These are phyloP conservation scores for Rhododendron mucronatum DNA, from an alignment of 148 eudicot genomes.

Conservation along the genomic window DNA sequence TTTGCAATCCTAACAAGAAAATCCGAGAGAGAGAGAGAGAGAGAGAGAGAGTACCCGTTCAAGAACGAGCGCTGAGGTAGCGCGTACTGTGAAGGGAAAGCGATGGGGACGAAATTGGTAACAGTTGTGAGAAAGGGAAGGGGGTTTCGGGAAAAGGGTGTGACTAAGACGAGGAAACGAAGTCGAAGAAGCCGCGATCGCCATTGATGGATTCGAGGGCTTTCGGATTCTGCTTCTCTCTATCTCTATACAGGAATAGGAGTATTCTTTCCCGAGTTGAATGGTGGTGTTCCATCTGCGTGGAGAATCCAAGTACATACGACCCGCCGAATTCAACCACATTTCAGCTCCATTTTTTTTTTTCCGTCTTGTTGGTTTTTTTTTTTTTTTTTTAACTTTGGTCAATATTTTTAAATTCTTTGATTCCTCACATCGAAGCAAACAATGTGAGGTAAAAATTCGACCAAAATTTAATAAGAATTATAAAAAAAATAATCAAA, in stretches of 20 bases:
- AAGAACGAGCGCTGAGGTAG: conserved; percentile 27
- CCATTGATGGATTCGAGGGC: conserved; percentile 8
- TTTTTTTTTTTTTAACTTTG: no score
- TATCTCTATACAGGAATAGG: background rate
- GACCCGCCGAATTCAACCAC: background rate
- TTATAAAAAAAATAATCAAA: no score
- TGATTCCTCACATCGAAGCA: no score
- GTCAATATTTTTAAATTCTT: no score
- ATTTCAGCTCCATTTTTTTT: no score
- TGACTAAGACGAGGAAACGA: conserved; percentile 14
- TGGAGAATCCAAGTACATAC: background rate
- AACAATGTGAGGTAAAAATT: background rate
- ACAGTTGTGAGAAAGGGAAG: conserved; percentile 19
- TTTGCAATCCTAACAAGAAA: background rate
- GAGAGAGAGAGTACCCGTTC: conserved; percentile 16
- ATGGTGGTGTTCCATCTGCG: background rate
- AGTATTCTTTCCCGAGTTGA: background rate
- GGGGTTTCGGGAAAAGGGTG: conserved; percentile 18
- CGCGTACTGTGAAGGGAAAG: conserved; percentile 23
- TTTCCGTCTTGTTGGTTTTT: no score
- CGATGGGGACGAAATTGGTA: conserved; percentile 20
- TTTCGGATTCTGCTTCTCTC: background rate
- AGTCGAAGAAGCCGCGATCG: conserved; percentile 18
- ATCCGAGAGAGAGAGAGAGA: conserved; percentile 3
- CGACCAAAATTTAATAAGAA: background rate